Base-by-base conservation (phyloP, 768 basidiomycete genomes). In the Trichaptum fuscoviolaceum region DNA sequence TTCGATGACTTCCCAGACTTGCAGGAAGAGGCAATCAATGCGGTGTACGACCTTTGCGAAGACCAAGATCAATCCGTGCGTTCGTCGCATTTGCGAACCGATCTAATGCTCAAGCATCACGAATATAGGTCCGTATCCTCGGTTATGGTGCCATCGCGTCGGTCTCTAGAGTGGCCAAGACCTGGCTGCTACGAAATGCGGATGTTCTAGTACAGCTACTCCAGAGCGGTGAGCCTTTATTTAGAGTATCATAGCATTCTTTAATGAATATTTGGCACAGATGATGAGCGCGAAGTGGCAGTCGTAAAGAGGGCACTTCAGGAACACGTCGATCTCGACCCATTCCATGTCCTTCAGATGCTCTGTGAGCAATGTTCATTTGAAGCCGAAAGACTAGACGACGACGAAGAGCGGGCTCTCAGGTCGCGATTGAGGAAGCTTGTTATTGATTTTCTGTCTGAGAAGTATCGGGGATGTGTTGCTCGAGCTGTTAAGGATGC, bases 31-130 rank as follows among this genome's bases (percentile, higher is more conserved):
- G 87, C 87, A 7, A 89, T 91, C 71, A 87, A 91, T 70, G 87
- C 87, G n/a, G 82, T 91, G 15, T 91, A 91, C 70, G 90, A 91
- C 76, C 77, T 91, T 0, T 91, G 90, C 72, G 90, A 91, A 74
- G 90, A 91, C 77, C 83, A 83, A 62, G 82, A 83, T 52, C 70
- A 81, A 15, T 77, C 77, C 69, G 89, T 88, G 69, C 58, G 80
- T 67, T 64, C 63, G 35, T 23, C 59, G 30, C 61, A 7, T 30
- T 30, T 18, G 9, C 42, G 25, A 26, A 63, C 12, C 52, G 63
- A 67, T 63, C 66, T 66, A 12, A 64, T 65, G 63, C 36, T 24
- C 25, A 64, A 5, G 66, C 18, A n/a, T n/a, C 23, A 18, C 63
- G 26, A 34, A 57, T 66, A 9, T 67, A 90, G 88, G 87, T 91